A percentile compares a stretch with the other conserved stretches of the same genome.
Conservation (phyloP, 148 eudicot genomes). For the Amaranthus hypochondriacus region DNA sequence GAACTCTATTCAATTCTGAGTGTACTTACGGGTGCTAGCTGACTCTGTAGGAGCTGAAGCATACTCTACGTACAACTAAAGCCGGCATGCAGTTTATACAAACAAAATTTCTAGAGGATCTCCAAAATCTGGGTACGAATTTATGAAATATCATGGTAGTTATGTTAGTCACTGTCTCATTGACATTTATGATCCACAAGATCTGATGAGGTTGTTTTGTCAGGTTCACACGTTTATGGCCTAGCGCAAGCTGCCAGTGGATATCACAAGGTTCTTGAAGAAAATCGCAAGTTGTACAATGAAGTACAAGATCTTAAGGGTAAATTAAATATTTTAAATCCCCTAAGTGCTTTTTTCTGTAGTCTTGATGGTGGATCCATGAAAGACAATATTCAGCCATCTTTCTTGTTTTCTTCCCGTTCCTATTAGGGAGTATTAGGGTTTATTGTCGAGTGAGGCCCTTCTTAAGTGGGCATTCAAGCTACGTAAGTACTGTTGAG, state of each 20-base stretch:
- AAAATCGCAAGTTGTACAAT: conserved; percentile 90
- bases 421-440: conserved; percentile 73
- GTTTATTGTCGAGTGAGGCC: conserved; percentile 98
- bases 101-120: conserved; percentile 75
- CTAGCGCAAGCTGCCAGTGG: conserved; percentile 97
- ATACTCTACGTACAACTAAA: conserved; percentile 72
- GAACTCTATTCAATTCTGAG: conserved; percentile 1
- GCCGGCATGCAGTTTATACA: conserved; percentile 94
- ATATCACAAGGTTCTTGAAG: conserved; percentile 92
- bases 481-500: conserved; percentile 51
- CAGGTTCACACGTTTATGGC: conserved; percentile 75
- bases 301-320: conserved; percentile 99
- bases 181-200: neutral
- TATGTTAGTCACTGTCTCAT: neutral
- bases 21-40: conserved; percentile 10
- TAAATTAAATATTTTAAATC: conserved; percentile 19
- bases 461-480: conserved; percentile 59
- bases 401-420: neutral
- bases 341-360: neutral
- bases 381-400: conserved; percentile 6
- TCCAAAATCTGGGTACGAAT: conserved; percentile 69
- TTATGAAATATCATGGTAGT: conserved; percentile 22
- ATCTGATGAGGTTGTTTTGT: conserved; percentile 1
- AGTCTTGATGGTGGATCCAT: neutral
- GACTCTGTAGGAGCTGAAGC: conserved; percentile 57